Conservation (phyloP, 73 alveolate genomes). For the Stentor roeselii region DNA sequence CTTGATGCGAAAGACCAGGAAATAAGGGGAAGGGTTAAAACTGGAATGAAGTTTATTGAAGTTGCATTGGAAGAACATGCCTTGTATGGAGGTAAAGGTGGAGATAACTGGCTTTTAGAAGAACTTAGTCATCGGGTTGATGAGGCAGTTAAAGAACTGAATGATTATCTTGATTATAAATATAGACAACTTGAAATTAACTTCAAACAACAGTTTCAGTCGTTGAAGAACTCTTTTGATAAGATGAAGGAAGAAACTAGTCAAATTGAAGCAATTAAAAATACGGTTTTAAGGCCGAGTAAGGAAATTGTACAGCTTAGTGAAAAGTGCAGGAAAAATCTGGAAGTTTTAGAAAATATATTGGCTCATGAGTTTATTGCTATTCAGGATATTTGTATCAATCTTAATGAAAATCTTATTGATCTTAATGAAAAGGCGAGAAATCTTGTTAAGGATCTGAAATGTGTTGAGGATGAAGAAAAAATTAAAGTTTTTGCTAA, state of each 20-base stretch:
- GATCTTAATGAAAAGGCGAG: neutral
- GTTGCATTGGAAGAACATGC: slow-evolving; percentile 1
- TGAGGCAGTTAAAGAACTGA: neutral
- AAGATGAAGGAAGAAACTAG: neutral
- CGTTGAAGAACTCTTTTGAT: neutral
- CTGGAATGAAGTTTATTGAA: neutral
- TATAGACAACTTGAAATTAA: neutral
- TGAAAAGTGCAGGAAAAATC: neutral
- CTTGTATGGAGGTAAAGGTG: neutral
- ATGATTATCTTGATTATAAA: neutral
- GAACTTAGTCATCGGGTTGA: neutral
- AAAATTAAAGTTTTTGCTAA: neutral
- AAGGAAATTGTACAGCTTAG: neutral
- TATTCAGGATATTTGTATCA: neutral
- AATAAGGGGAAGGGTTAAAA: neutral
- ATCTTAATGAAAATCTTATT: neutral
- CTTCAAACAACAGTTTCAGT: neutral
- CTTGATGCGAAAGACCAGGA: neutral
- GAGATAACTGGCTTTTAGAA: slow-evolving; percentile 4
- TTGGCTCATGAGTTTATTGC: neutral
- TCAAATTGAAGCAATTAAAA: neutral
- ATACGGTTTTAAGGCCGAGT: neutral
- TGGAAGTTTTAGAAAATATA: neutral
- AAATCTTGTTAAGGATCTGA: neutral
- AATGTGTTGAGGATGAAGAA: neutral